phyloP scores from a whole-genome alignment of 495 filamentous ascomycete species.

The Acidomyces sp. region DNA sequence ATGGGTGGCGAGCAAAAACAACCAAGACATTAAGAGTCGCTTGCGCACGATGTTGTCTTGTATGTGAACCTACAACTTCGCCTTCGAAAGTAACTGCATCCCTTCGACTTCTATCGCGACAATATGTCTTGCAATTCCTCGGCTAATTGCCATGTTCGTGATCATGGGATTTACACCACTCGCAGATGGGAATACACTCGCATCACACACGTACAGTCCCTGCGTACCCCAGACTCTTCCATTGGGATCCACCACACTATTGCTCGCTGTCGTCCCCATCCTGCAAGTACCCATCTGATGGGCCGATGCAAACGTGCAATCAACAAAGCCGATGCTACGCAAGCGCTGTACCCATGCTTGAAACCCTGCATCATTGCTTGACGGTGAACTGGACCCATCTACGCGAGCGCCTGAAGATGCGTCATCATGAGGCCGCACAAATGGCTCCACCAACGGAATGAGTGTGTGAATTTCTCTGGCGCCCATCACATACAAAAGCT shows the following conservation, averaged over 20 bases:
- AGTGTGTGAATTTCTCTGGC: slow-evolving; percentile 62
- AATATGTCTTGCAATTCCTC: slow-evolving; percentile 36
- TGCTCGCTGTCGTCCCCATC: slow-evolving; percentile 48
- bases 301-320: slow-evolving; percentile 44
- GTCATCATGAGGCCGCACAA: slow-evolving; percentile 40
- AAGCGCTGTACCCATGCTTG: slow-evolving; percentile 53
- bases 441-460: slow-evolving; percentile 47
- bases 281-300: slow-evolving; percentile 90
- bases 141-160: slow-evolving; percentile 66
- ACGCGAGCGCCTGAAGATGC: slow-evolving; percentile 18
- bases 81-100: too few relatives aligned
- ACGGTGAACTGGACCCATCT: slow-evolving; percentile 29
- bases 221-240: slow-evolving; percentile 67
- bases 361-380: slow-evolving; percentile 54
- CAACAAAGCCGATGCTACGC: slow-evolving; percentile 36
- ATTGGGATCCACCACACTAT: slow-evolving; percentile 60
- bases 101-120: too few relatives aligned
- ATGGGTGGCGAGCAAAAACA: too few relatives aligned
- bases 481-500: slow-evolving; percentile 63
- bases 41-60: too few relatives aligned
- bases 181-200: slow-evolving; percentile 78
- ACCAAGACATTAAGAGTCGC: too few relatives aligned
- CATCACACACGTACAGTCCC: slow-evolving; percentile 68
- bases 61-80: too few relatives aligned
- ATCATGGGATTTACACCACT: slow-evolving; percentile 93